phyloP scores from a whole-genome alignment of 2,329 filamentous ascomycete genomes.

The Bipolaris gigantea region DNA sequence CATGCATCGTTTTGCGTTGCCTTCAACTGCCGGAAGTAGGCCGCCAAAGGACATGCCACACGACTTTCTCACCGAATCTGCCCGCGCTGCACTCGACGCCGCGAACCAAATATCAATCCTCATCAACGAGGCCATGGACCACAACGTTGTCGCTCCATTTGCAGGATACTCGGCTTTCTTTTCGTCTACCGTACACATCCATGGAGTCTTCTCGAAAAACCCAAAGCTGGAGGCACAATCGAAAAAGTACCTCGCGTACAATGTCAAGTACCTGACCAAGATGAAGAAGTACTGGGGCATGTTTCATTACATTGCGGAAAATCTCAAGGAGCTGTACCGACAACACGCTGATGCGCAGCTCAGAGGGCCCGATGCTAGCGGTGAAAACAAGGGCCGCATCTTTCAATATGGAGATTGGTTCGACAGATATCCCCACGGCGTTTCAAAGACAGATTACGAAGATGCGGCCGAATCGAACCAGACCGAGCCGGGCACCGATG shows the following conservation, averaged over 20 bases:
- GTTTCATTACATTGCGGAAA: slow-evolving; percentile 96
- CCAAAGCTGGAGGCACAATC: slow-evolving; percentile 72
- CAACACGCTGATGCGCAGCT: slow-evolving; percentile 80
- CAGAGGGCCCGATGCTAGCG: slow-evolving; percentile 58
- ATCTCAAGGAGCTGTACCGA: slow-evolving; percentile 84
- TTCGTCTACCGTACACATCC: slow-evolving; percentile 91
- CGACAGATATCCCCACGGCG: slow-evolving; percentile 87
- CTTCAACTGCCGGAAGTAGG: slow-evolving; percentile 64
- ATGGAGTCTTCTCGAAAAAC: slow-evolving; percentile 87
- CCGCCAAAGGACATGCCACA: slow-evolving; percentile 72
- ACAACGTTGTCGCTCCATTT: slow-evolving; percentile 86
- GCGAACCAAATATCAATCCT: slow-evolving; percentile 85
- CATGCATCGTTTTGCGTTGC: slow-evolving; percentile 82
- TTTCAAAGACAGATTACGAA: slow-evolving; percentile 80
- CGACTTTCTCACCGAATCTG: slow-evolving; percentile 74
- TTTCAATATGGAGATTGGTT: slow-evolving; percentile 99
- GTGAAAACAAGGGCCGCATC: slow-evolving; percentile 56
- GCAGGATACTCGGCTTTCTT: slow-evolving; percentile 93
- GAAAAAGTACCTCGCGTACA: slow-evolving; percentile 82
- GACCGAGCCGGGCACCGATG: slow-evolving; percentile 81
- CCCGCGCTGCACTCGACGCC: slow-evolving; percentile 75
- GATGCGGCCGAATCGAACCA: slow-evolving; percentile 69
- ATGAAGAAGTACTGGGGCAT: slow-evolving; percentile 99
- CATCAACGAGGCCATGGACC: slow-evolving; percentile 76
- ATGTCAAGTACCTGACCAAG: slow-evolving; percentile 85